Conservation (phyloP, 2,329 filamentous ascomycete genomes). For the Botrytis medusae region DNA sequence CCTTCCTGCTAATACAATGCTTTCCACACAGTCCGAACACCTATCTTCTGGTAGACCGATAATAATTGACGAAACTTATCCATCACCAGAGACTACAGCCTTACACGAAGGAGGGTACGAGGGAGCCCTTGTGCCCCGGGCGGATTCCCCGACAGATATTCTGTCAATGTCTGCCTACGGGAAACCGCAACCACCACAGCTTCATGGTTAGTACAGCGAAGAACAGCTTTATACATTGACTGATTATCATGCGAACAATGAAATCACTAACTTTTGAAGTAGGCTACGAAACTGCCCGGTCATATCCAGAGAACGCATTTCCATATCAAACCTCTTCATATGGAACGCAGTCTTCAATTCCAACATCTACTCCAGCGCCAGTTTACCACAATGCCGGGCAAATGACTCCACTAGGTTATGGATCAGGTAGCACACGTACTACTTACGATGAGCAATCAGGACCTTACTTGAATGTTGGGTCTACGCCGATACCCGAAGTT, state of each 20-base stretch:
- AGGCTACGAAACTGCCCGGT: slow-evolving; percentile 39
- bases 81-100: slow-evolving; percentile 40
- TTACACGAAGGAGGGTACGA: slow-evolving; percentile 42
- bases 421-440: slow-evolving; percentile 48
- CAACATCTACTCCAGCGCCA: slow-evolving; percentile 41
- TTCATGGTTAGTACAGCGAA: slow-evolving; percentile 69
- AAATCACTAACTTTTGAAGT: slow-evolving; percentile 26
- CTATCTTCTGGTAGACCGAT: slow-evolving; percentile 36
- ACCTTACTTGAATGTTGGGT: slow-evolving; percentile 63
- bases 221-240: not conserved
- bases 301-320: slow-evolving; percentile 45
- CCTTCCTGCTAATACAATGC: slow-evolving; percentile 29
- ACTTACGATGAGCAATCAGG: slow-evolving; percentile 63
- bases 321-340: slow-evolving; percentile 51
- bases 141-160: slow-evolving; percentile 37
- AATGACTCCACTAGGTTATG: slow-evolving; percentile 41
- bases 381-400: slow-evolving; percentile 35
- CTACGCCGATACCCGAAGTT: slow-evolving; percentile 62
- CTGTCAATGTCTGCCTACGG: slow-evolving; percentile 80
- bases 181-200: slow-evolving; percentile 72
- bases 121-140: slow-evolving; percentile 40
- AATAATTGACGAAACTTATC: slow-evolving; percentile 41
- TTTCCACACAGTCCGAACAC: slow-evolving; percentile 34
- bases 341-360: slow-evolving; percentile 48
- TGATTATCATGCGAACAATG: slow-evolving; percentile 13